These are phyloP conservation scores for Plenodomus tracheiphilus DNA, from an alignment of 2,329 filamentous ascomycete species.

Conservation along the genomic window DNA sequence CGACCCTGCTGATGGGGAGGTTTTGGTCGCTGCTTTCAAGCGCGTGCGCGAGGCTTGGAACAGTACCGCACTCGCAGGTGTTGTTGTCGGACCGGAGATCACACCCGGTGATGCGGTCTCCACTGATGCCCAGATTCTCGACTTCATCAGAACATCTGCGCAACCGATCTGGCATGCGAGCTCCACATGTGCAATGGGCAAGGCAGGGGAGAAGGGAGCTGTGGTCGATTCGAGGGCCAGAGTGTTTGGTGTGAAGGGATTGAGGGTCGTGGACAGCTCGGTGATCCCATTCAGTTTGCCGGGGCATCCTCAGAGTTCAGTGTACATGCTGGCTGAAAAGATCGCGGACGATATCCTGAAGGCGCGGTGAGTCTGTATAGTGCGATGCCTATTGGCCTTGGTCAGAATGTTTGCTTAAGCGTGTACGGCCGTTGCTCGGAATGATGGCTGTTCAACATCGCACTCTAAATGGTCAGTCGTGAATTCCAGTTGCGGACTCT, in stretches of 20 bases:
- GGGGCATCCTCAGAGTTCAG: conserved; percentile 36
- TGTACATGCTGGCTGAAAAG: conserved; percentile 27
- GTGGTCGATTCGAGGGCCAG: conserved; percentile 40
- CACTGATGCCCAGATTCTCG: conserved; percentile 27
- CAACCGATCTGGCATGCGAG: conserved; percentile 23
- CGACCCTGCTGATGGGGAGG: conserved; percentile 33
- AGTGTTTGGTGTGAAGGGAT: conserved; percentile 39
- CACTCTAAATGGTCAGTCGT: too few species aligned
- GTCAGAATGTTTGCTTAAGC: too few species aligned
- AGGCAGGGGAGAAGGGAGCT: conserved; percentile 27
- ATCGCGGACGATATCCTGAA: conserved; percentile 15
- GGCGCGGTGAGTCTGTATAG: too few species aligned
- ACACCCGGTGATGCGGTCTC: conserved; percentile 27
- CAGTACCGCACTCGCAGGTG: conserved; percentile 15
- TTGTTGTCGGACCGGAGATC: conserved; percentile 30
- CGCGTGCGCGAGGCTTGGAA: conserved; percentile 34
- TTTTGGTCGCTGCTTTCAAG: conserved; percentile 36
- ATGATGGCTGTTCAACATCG: too few species aligned
- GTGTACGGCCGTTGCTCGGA: too few species aligned
- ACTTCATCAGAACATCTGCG: conserved; percentile 39
- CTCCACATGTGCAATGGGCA: conserved; percentile 33
- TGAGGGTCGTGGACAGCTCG: conserved; percentile 42
- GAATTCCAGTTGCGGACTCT: too few species aligned
- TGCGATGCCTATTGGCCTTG: too few species aligned
- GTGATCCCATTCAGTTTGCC: conserved; percentile 40